These are phyloP conservation scores for Colletotrichum sp. DNA, from an alignment of 2,329 filamentous ascomycete species.

Conservation along the genomic window DNA sequence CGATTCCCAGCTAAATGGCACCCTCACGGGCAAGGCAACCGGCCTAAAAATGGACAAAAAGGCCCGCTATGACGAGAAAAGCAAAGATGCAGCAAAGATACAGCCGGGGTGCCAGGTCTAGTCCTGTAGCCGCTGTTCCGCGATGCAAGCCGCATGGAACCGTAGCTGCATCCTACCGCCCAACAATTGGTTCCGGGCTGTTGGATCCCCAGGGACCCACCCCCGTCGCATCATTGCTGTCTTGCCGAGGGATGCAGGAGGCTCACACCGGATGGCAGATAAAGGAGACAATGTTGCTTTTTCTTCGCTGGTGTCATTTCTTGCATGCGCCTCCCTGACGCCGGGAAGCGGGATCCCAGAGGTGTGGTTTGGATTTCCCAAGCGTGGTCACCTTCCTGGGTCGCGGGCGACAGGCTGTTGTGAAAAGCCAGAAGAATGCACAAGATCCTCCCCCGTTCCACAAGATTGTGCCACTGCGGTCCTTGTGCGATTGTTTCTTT, in stretches of 20 bases:
- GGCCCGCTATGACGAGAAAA: not conserved
- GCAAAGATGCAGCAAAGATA: not conserved
- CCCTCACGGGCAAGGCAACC: not conserved
- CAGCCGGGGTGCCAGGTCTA: not conserved
- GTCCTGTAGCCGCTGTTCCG: not conserved
- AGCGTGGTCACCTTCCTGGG: slow-evolving; percentile 1
- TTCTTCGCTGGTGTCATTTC: not conserved
- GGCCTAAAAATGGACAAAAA: not conserved
- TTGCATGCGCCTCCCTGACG: not conserved
- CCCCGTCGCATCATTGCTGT: not conserved
- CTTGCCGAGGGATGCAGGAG: slow-evolving; percentile 11
- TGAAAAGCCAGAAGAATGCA: not conserved
- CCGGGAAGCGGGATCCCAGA: slow-evolving; percentile 9
- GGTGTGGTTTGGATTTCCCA: not conserved
- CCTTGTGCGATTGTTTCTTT: not conserved
- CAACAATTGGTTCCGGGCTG: slow-evolving; percentile 7
- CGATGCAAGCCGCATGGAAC: not conserved
- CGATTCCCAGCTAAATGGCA: not conserved
- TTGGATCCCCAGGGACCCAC: not conserved
- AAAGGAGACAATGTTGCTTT: not conserved
- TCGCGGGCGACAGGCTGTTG: not conserved
- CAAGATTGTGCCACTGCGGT: not conserved
- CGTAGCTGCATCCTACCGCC: not conserved
- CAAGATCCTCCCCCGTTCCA: not conserved
- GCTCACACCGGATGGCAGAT: not conserved